These are phyloP conservation scores for Caloboletus firmus DNA, from an alignment of 1,284 basidiomycete species.

Conservation along the genomic window DNA sequence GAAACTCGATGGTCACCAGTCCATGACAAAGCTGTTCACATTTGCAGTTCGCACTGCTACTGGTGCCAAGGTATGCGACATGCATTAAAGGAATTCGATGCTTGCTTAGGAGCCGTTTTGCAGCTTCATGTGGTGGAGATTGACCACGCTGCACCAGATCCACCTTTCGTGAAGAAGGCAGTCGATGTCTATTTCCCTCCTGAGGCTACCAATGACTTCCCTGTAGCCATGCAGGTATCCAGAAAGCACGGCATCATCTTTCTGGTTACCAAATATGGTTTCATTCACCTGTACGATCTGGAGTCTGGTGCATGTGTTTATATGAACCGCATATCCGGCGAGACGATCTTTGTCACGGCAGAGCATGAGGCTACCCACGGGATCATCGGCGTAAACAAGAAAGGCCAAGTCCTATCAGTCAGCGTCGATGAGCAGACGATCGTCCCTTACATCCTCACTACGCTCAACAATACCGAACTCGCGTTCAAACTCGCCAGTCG, in stretches of 20 bases:
- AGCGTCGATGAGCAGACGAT: slow-evolving; percentile 96
- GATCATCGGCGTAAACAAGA: slow-evolving; percentile 99
- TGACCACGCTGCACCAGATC: slow-evolving; percentile 93
- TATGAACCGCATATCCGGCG: slow-evolving; percentile 99
- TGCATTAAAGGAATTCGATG: slow-evolving; percentile 10
- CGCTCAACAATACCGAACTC: slow-evolving; percentile 96
- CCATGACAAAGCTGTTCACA: slow-evolving; percentile 89
- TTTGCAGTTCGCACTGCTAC: slow-evolving; percentile 95
- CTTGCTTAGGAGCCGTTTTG: slow-evolving; percentile 14
- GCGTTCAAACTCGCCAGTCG: slow-evolving; percentile 98
- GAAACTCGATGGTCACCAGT: slow-evolving; percentile 83
- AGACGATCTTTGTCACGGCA: slow-evolving; percentile 98
- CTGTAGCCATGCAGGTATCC: slow-evolving; percentile 99
- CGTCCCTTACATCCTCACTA: slow-evolving; percentile 92
- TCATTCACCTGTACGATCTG: slow-evolving; percentile 99
- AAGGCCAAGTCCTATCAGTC: slow-evolving; percentile 97
- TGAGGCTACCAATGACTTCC: slow-evolving; percentile 98
- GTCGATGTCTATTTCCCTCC: slow-evolving; percentile 99
- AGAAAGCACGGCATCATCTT: slow-evolving; percentile 97
- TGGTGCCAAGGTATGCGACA: slow-evolving; percentile 85
- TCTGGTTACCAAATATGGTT: slow-evolving; percentile 98
- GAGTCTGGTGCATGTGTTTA: slow-evolving; percentile 99
- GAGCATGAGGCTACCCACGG: slow-evolving; percentile 94
- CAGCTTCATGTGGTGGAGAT: slow-evolving; percentile 99
- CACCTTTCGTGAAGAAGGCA: slow-evolving; percentile 96